Conservation (phyloP, 1,139 yeast species). For the Suhomyces terraborum region DNA sequence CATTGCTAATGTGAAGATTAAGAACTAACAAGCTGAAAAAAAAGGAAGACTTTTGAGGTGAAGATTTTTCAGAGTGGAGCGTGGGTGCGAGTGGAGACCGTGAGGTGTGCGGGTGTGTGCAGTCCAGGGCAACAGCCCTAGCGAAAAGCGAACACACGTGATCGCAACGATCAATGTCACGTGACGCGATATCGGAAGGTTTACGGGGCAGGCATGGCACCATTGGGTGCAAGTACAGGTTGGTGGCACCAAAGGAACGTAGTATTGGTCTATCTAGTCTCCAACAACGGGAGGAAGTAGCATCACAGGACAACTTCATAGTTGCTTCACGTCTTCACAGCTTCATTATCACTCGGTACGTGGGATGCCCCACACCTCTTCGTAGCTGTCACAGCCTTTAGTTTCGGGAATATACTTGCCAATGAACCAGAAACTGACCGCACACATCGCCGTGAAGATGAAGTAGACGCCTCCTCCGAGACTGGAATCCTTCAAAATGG, state of each 20-base stretch:
- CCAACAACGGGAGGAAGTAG: too few relatives aligned
- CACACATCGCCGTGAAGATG: constrained; percentile 64
- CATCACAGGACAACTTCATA: too few relatives aligned
- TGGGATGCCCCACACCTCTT: constrained; percentile 56
- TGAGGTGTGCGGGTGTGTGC: background rate
- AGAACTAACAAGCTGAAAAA: constrained; percentile 16
- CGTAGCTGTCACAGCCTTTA: constrained; percentile 60
- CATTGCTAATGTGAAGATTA: constrained; percentile 56
- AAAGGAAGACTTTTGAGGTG: constrained; percentile 17
- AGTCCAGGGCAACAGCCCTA: constrained; percentile 10
- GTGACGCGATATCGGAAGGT: too few relatives aligned
- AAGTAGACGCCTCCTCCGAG: constrained; percentile 83
- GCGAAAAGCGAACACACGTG: background rate
- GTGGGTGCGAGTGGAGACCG: background rate
- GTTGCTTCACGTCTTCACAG: too few relatives aligned
- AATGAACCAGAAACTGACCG: constrained; percentile 50
- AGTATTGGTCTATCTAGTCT: too few relatives aligned
- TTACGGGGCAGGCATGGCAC: too few relatives aligned
- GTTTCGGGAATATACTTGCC: constrained; percentile 70
- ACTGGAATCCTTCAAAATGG: constrained; percentile 56
- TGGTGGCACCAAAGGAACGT: too few relatives aligned
- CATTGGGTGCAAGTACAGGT: constrained; percentile 1
- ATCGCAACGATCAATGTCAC: background rate
- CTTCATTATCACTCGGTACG: constrained; percentile 12
- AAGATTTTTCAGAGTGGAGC: constrained; percentile 20